A percentile compares a stretch with the other conserved stretches of the same genome.
Conservation (phyloP, 1,284 basidiomycete genomes). For the Leccinum variabile region DNA sequence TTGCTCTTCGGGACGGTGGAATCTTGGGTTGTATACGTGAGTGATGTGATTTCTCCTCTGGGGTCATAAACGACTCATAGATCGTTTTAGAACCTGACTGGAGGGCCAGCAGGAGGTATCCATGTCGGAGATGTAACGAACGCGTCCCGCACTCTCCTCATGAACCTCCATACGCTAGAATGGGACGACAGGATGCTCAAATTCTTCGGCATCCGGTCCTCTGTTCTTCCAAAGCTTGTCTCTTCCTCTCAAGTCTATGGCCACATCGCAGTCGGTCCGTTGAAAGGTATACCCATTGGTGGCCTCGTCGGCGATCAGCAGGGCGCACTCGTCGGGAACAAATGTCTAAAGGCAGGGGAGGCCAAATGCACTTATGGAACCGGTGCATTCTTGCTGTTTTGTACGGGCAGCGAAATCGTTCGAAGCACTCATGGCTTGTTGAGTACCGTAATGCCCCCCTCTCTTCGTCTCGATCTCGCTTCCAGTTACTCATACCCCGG, state of each 20-base stretch:
- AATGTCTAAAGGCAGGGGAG: constrained; percentile 82
- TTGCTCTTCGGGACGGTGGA: constrained; percentile 95
- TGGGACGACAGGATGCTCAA: constrained; percentile 85
- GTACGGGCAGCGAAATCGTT: constrained; percentile 87
- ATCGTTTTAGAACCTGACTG: constrained; percentile 73
- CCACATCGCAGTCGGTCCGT: constrained; percentile 62
- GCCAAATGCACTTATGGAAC: constrained; percentile 97
- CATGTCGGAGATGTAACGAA: constrained; percentile 97
- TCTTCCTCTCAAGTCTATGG: constrained; percentile 95
- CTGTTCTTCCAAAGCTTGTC: constrained; percentile 84
- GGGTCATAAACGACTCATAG: constrained; percentile 1
- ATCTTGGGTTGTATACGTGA: constrained; percentile 91
- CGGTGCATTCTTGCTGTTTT: constrained; percentile 94
- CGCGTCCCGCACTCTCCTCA: constrained; percentile 92
- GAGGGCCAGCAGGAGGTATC: constrained; percentile 64
- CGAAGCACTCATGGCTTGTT: constrained; percentile 85
- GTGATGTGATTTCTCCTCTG: constrained; percentile 34
- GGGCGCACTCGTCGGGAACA: constrained; percentile 95
- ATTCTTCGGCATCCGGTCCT: constrained; percentile 84
- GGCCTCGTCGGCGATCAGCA: constrained; percentile 97
- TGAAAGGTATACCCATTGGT: constrained; percentile 82
- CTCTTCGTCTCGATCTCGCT: background rate
- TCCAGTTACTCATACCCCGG: constrained; percentile 16
- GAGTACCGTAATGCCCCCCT: constrained; percentile 67
- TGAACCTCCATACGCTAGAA: constrained; percentile 79